A percentile compares a stretch with the other conserved stretches of the same genome.
phyloP scores from a whole-genome alignment of 140 eudicot species.

The Eryngium alpinum region DNA sequence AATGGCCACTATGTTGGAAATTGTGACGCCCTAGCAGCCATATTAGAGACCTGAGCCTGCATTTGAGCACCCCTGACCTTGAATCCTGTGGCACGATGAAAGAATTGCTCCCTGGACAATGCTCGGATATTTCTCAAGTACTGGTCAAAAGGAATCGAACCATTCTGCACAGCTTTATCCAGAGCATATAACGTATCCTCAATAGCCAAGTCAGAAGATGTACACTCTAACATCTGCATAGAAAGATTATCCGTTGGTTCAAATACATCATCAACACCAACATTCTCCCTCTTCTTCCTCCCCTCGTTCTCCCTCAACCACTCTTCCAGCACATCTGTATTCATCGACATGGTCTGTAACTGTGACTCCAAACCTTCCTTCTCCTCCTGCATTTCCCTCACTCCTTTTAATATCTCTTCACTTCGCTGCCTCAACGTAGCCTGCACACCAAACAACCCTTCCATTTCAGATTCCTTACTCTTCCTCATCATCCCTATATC shows the following conservation, averaged over 20 bases:
- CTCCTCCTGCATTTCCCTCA: constrained; percentile 67
- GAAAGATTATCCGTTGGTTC: constrained; percentile 54
- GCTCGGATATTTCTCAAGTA: constrained; percentile 67
- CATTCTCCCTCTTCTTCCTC: constrained; percentile 32
- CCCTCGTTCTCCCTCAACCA: constrained; percentile 91
- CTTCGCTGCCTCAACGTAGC: constrained; percentile 55
- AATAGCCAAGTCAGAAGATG: constrained; percentile 69
- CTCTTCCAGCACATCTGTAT: constrained; percentile 64
- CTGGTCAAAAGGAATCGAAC: constrained; percentile 60
- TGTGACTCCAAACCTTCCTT: constrained; percentile 69
- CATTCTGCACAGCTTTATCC: constrained; percentile 73
- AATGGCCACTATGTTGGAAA: constrained; percentile 23
- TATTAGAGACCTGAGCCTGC: constrained; percentile 74
- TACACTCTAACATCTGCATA: constrained; percentile 75
- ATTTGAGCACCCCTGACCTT: constrained; percentile 65
- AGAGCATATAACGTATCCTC: constrained; percentile 62
- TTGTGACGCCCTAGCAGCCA: constrained; percentile 63
- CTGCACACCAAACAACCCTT: constrained; percentile 55
- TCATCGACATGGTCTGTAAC: constrained; percentile 75
- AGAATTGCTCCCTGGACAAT: constrained; percentile 71
- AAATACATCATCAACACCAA: constrained; percentile 49
- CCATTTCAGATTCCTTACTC: constrained; percentile 78
- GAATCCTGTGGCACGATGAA: constrained; percentile 63
- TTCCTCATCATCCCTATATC: constrained; percentile 55
- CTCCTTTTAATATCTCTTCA: constrained; percentile 39